These are phyloP conservation scores for Thuja plicata DNA, from an alignment of 83 land plant species.

Conservation along the genomic window DNA sequence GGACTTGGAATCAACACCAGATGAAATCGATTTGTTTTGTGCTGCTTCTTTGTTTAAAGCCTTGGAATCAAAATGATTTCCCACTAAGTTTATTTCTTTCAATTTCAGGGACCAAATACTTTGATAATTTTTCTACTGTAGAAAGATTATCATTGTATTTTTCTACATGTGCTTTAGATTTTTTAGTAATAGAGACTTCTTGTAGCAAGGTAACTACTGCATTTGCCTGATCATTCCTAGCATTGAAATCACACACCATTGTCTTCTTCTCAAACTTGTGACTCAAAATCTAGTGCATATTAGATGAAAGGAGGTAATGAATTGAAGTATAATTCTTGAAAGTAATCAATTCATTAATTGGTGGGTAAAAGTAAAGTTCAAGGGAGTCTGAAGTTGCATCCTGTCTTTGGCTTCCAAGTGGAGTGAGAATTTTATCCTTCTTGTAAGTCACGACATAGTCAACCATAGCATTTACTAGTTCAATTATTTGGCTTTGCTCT, in stretches of 20 bases:
- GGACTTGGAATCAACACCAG: not conserved
- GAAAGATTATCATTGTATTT: not conserved
- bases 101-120: not conserved
- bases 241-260: constrained; percentile 54
- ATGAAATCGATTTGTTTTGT: constrained; percentile 6
- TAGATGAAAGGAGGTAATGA: constrained; percentile 54
- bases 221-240: constrained; percentile 11
- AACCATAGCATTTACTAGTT: constrained; percentile 75
- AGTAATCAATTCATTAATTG: constrained; percentile 46
- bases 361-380: constrained; percentile 65
- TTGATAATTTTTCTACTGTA: not conserved
- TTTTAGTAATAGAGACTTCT: not conserved
- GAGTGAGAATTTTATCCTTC: constrained; percentile 37
- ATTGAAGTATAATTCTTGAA: constrained; percentile 60
- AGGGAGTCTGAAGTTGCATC: constrained; percentile 33
- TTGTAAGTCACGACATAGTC: constrained; percentile 77
- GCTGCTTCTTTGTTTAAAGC: not conserved
- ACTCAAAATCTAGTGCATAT: constrained; percentile 68
- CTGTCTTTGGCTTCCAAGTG: constrained; percentile 12
- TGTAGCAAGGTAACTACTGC: constrained; percentile 10
- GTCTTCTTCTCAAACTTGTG: constrained; percentile 80
- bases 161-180: not conserved
- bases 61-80: not conserved
- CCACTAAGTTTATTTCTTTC: not conserved
- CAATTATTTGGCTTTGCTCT: constrained; percentile 59